These are phyloP conservation scores for Chalaropsis ovoidea DNA, from an alignment of 2,329 filamentous ascomycete genomes.

Conservation along the genomic window DNA sequence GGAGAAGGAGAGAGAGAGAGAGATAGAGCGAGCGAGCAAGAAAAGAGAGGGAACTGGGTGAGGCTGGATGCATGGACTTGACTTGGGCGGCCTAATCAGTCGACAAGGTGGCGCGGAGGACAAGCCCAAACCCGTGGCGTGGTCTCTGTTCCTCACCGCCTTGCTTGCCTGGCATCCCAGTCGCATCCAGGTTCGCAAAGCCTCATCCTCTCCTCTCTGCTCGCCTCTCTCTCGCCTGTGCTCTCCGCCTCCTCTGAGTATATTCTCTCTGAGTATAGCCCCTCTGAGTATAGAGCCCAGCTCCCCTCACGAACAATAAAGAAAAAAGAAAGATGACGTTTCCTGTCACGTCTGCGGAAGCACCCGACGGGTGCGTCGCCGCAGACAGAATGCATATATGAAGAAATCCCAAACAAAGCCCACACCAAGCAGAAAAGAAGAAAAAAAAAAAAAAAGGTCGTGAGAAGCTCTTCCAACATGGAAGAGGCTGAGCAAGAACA, in stretches of 20 bases:
- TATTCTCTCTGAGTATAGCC: too few relatives aligned
- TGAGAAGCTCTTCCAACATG: neutral
- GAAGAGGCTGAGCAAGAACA: neutral
- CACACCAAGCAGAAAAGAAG: slow-evolving; percentile 3
- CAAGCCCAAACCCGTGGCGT: neutral
- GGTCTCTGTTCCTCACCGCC: neutral
- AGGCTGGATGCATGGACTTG: neutral
- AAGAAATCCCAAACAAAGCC: slow-evolving; percentile 5
- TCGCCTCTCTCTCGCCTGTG: too few relatives aligned
- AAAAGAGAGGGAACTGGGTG: too few relatives aligned
- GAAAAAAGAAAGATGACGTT: slow-evolving; percentile 4
- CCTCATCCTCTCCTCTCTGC: neutral
- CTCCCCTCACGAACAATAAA: slow-evolving; percentile 2
- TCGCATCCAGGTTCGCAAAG: neutral
- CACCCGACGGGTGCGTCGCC: neutral
- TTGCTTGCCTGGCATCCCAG: neutral
- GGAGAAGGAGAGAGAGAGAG: too few relatives aligned
- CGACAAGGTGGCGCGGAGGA: neutral
- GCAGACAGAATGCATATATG: neutral
- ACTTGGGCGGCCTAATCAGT: neutral
- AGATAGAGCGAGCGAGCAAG: too few relatives aligned
- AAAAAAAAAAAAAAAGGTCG: slow-evolving; percentile 4
- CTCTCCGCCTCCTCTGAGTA: too few relatives aligned
- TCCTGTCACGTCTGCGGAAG: neutral
- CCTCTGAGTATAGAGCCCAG: neutral